These are phyloP conservation scores for Climacium dendroides DNA, from an alignment of 225 moss, liverwort and hornwort genomes.

Conservation along the genomic window DNA sequence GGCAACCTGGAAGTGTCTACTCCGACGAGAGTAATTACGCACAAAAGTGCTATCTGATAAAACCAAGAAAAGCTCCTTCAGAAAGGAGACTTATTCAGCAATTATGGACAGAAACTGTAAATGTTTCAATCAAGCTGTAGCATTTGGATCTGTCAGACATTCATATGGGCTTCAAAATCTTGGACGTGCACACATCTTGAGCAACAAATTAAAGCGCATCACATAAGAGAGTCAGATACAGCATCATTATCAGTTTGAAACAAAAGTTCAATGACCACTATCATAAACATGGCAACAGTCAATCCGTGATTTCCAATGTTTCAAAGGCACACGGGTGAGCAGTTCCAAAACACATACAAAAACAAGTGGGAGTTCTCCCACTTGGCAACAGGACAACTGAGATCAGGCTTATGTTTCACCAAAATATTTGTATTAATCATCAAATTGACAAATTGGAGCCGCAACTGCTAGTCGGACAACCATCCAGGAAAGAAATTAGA, in stretches of 20 bases:
- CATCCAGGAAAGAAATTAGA: neutral
- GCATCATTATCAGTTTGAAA: neutral
- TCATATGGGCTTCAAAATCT: neutral
- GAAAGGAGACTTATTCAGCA: too few species aligned
- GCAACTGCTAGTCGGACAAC: neutral
- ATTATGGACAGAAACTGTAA: too few species aligned
- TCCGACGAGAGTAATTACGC: neutral
- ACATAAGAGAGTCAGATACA: neutral
- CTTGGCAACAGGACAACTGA: neutral
- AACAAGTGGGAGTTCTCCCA: neutral
- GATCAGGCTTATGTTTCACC: too few species aligned
- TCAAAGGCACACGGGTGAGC: neutral
- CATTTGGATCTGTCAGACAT: neutral
- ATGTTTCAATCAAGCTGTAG: neutral
- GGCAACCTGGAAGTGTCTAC: too few species aligned
- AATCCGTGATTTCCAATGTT: neutral
- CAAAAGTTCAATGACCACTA: neutral
- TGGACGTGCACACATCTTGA: neutral
- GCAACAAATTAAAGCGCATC: neutral
- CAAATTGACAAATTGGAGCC: neutral
- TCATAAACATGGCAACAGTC: neutral
- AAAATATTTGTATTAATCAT: neutral
- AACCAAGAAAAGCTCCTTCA: neutral
- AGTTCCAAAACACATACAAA: neutral
- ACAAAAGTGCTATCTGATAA: neutral